A percentile compares a stretch with the other conserved stretches of the same genome.
Conservation (phyloP, 1,284 basidiomycete species). For the Ganoderma multipileum region DNA sequence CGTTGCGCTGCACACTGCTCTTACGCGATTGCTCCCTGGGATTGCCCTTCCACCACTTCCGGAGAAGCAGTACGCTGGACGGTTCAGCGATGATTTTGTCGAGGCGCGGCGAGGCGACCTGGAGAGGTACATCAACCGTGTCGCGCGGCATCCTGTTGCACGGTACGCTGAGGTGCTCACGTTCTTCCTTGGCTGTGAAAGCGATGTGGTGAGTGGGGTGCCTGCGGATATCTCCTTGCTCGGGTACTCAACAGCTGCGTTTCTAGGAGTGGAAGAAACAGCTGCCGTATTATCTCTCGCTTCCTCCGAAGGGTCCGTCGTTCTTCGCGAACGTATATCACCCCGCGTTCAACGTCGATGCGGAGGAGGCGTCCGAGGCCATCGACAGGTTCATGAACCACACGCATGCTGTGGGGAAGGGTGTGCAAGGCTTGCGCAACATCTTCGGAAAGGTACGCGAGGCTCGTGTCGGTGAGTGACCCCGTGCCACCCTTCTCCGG, state of each 20-base stretch:
- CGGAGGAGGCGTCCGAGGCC: slow-evolving; percentile 65
- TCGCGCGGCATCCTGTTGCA: slow-evolving; percentile 81
- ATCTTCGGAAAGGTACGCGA: slow-evolving; percentile 69
- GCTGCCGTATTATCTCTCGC: slow-evolving; percentile 63
- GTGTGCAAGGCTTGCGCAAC: slow-evolving; percentile 70
- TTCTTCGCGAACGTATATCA: slow-evolving; percentile 86
- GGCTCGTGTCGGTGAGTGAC: slow-evolving; percentile 64
- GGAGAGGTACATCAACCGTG: slow-evolving; percentile 74
- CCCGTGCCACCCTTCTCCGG: neutral
- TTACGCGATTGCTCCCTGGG: slow-evolving; percentile 72
- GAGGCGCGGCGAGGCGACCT: slow-evolving; percentile 83
- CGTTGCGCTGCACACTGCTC: slow-evolving; percentile 74
- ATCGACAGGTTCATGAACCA: slow-evolving; percentile 71
- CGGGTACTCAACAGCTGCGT: neutral
- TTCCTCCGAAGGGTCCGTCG: slow-evolving; percentile 67
- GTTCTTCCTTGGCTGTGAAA: slow-evolving; percentile 81
- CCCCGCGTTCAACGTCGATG: slow-evolving; percentile 84
- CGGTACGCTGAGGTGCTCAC: slow-evolving; percentile 83
- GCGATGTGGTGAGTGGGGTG: slow-evolving; percentile 60
- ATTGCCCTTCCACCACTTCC: slow-evolving; percentile 83
- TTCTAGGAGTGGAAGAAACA: slow-evolving; percentile 75
- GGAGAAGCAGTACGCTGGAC: slow-evolving; percentile 82
- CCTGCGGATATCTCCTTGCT: neutral
- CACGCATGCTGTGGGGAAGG: slow-evolving; percentile 65
- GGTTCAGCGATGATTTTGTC: slow-evolving; percentile 83